Conservation (phyloP, 371 early-diverging fungal genomes). For the Circinella umbellata region DNA sequence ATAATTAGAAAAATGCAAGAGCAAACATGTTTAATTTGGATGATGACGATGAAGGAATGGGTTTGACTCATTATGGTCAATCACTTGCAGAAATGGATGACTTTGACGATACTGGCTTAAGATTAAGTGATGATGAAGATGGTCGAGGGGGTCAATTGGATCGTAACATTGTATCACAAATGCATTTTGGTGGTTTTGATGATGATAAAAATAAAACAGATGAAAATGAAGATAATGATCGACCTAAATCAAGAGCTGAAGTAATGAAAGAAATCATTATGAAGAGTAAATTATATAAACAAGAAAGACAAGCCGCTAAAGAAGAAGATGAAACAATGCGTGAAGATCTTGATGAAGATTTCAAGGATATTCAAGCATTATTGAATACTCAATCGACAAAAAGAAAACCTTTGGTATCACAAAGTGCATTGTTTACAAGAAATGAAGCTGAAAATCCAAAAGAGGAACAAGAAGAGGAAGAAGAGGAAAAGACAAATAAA, state of each 20-base stretch:
- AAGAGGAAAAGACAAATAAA: slow-evolving; percentile 44
- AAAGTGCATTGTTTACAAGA: slow-evolving; percentile 44
- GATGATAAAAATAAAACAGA: slow-evolving; percentile 15
- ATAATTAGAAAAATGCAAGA: slow-evolving; percentile 32
- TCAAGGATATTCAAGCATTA: slow-evolving; percentile 80
- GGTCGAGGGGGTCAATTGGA: slow-evolving; percentile 69
- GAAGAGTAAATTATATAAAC: slow-evolving; percentile 93
- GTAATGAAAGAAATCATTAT: slow-evolving; percentile 97
- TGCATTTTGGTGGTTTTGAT: slow-evolving; percentile 92
- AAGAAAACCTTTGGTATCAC: slow-evolving; percentile 51
- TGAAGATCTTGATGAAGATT: slow-evolving; percentile 85
- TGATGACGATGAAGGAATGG: slow-evolving; percentile 68
- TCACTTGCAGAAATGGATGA: slow-evolving; percentile 85
- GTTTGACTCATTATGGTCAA: slow-evolving; percentile 92
- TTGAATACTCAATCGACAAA: slow-evolving; percentile 50
- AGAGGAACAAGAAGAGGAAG: slow-evolving; percentile 10
- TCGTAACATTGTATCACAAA: slow-evolving; percentile 65
- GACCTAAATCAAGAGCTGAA: slow-evolving; percentile 83
- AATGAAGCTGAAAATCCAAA: slow-evolving; percentile 28
- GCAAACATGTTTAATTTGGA: slow-evolving; percentile 81
- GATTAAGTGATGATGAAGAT: slow-evolving; percentile 70
- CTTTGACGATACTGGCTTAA: slow-evolving; percentile 73
- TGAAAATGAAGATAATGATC: slow-evolving; percentile 57
- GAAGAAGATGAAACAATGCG: slow-evolving; percentile 83
- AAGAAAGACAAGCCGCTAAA: slow-evolving; percentile 84